A percentile compares a stretch with the other conserved stretches of the same genome.
phyloP scores from a whole-genome alignment of 2,329 filamentous ascomycete genomes.

The Fusarium scirpi region DNA sequence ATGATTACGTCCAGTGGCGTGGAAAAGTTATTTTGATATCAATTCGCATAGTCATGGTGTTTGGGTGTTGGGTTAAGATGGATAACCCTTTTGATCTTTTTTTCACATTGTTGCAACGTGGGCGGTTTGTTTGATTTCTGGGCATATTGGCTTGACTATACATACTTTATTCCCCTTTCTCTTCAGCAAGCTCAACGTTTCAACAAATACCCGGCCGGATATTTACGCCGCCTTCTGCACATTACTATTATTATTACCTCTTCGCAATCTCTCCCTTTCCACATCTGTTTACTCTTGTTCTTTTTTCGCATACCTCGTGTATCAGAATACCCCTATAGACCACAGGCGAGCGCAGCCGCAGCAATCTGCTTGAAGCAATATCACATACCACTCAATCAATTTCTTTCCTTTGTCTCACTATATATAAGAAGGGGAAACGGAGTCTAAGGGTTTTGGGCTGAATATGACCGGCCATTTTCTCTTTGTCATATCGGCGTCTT shows the following conservation, averaged over 20 bases:
- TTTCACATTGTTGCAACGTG: slow-evolving; percentile 36
- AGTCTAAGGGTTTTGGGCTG: slow-evolving; percentile 45
- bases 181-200: slow-evolving; percentile 41
- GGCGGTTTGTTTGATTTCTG: slow-evolving; percentile 43
- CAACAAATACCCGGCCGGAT: slow-evolving; percentile 48
- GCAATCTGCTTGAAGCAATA: slow-evolving; percentile 49
- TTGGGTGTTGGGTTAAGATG: slow-evolving; percentile 46
- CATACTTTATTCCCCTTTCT: slow-evolving; percentile 47
- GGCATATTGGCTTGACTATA: slow-evolving; percentile 46
- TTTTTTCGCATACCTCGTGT: slow-evolving; percentile 46
- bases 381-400: slow-evolving; percentile 46
- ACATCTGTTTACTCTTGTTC: slow-evolving; percentile 41
- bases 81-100: slow-evolving; percentile 33
- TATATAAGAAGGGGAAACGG: slow-evolving; percentile 46
- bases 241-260: slow-evolving; percentile 37
- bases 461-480: slow-evolving; percentile 40
- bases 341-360: slow-evolving; percentile 49
- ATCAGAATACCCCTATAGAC: slow-evolving; percentile 56
- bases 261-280: slow-evolving; percentile 39
- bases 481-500: slow-evolving; percentile 35
- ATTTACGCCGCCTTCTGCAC: slow-evolving; percentile 40
- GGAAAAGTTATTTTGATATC: slow-evolving; percentile 45
- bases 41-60: slow-evolving; percentile 48
- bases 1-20: slow-evolving; percentile 45
- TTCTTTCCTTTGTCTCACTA: slow-evolving; percentile 50